Evolutionary conservation across 129 eudicot species (phyloP).

Genomic region (Chrysanthemum makinoi): DNA sequence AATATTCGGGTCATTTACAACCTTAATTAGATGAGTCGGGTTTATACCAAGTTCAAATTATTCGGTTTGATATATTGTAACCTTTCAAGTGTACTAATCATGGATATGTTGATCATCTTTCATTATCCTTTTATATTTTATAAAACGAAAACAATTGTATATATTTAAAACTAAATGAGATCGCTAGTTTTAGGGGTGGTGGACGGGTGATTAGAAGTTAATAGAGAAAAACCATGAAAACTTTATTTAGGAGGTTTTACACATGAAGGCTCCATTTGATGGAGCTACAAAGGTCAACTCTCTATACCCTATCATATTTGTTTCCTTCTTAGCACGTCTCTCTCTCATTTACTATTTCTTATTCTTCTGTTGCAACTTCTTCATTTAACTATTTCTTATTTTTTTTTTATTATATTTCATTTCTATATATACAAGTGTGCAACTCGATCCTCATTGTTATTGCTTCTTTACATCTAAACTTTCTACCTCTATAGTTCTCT

Average conservation of each 20-base stretch:
- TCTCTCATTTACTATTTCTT: conserved; percentile 19
- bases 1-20: too few relatives aligned
- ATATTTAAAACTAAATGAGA: too few relatives aligned
- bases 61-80: too few relatives aligned
- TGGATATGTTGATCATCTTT: too few relatives aligned
- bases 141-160: too few relatives aligned
- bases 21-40: too few relatives aligned
- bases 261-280: conserved; percentile 24
- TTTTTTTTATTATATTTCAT: conserved; percentile 17
- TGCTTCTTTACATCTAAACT: conserved; percentile 15
- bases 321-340: conserved; percentile 44
- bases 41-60: too few relatives aligned
- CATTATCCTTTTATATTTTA: too few relatives aligned
- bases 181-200: too few relatives aligned
- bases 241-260: background rate
- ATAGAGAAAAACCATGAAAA: background rate
- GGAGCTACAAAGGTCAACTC: conserved; percentile 46
- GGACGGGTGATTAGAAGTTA: too few relatives aligned
- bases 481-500: conserved; percentile 20
- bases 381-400: conserved; percentile 29
- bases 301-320: conserved; percentile 23
- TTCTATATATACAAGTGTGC: conserved; percentile 26
- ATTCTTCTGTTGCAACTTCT: conserved; percentile 40
- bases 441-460: conserved; percentile 12
- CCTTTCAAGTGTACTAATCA: too few relatives aligned